phyloP scores from a whole-genome alignment of 331 rosid genomes.

The Saraca asoca region DNA sequence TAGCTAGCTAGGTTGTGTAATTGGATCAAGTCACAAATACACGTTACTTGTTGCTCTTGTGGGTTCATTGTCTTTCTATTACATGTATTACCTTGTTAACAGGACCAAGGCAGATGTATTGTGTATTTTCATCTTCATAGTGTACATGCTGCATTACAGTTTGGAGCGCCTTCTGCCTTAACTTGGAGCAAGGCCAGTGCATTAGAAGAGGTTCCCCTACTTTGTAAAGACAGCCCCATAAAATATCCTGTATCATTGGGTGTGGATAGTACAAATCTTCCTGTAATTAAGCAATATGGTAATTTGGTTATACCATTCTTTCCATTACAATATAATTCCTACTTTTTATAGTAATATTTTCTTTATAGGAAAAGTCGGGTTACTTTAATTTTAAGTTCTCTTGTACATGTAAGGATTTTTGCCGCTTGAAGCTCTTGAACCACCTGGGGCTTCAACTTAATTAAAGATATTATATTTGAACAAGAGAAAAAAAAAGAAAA shows the following conservation, averaged over 20 bases:
- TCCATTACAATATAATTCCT: neutral
- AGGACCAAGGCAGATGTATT: conserved; percentile 68
- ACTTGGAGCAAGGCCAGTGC: conserved; percentile 63
- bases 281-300: conserved; percentile 24
- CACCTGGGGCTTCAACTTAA: no score
- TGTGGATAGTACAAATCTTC: conserved; percentile 64
- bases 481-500: no score
- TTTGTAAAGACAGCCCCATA: conserved; percentile 59
- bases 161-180: conserved; percentile 57
- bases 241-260: conserved; percentile 48
- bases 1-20: no score
- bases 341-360: no score
- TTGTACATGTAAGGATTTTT: no score
- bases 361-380: no score
- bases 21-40: no score
- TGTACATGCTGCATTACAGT: conserved; percentile 67
- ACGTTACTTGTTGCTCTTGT: neutral
- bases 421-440: no score
- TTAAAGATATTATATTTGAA: no score
- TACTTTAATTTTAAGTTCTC: no score
- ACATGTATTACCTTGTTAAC: conserved; percentile 55
- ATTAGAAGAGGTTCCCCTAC: conserved; percentile 60
- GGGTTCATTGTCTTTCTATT: no score
- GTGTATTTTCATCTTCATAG: conserved; percentile 64
- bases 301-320: neutral